phyloP scores from a whole-genome alignment of 2,329 filamentous ascomycete genomes.

The Xylariaceae sp. region DNA sequence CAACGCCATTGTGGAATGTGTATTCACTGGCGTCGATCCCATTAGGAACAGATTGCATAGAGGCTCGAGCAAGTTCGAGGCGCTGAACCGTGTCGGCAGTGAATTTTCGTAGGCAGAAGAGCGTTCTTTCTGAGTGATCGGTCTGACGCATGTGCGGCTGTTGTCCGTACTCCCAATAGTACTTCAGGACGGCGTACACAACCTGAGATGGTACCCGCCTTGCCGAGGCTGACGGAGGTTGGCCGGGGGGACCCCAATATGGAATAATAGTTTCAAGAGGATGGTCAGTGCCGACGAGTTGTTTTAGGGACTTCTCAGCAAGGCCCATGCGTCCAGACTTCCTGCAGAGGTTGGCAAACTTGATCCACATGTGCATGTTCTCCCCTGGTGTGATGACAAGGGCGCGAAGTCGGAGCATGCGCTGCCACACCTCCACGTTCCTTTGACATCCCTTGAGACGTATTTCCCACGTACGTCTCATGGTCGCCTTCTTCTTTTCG shows the following conservation, averaged over 20 bases:
- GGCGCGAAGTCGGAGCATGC: conserved; percentile 91
- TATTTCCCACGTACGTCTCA: conserved; percentile 93
- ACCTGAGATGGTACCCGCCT: conserved; percentile 66
- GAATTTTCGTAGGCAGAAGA: conserved; percentile 56
- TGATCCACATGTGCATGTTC: conserved; percentile 99
- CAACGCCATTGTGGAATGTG: conserved; percentile 45
- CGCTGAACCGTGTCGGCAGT: conserved; percentile 54
- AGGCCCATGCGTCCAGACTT: conserved; percentile 93
- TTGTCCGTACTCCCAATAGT: conserved; percentile 84
- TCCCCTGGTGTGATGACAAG: conserved; percentile 87
- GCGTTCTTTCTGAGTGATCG: conserved; percentile 48
- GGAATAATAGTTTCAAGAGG: conserved; percentile 57
- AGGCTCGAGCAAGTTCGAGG: conserved; percentile 47
- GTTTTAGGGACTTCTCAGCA: conserved; percentile 90
- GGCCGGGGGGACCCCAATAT: conserved; percentile 47
- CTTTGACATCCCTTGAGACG: conserved; percentile 91
- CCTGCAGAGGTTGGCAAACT: conserved; percentile 95
- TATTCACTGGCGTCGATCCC: conserved; percentile 46
- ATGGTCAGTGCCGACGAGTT: conserved; percentile 70
- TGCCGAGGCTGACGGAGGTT: conserved; percentile 32
- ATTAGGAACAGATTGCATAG: conserved; percentile 42
- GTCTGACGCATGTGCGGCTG: conserved; percentile 41
- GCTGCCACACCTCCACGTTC: conserved; percentile 97
- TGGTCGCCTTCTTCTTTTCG: conserved; percentile 78
- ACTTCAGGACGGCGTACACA: conserved; percentile 95